Base-by-base conservation (phyloP, 2,329 filamentous ascomycete species). In the Metarhizium rileyi region DNA sequence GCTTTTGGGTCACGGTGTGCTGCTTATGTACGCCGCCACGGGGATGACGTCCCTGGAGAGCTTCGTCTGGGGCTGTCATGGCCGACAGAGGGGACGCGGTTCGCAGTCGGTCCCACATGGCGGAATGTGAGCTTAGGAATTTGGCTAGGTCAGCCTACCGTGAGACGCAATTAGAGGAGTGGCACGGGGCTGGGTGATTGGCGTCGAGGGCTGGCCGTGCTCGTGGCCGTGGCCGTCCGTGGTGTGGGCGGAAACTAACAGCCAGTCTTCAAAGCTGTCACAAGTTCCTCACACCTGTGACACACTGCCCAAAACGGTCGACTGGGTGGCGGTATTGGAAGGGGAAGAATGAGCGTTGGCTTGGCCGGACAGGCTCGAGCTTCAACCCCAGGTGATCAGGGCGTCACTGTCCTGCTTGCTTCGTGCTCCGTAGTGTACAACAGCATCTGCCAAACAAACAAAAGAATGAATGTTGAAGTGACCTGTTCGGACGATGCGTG, bases 81-180 rank as follows among this genome's bases (percentile, higher is more conserved):
- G 3, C 43, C 3, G 49, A 33, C 28, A 38, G 30, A 20, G 36
- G 44, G 28, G 44, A 26, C 22, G 41, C 25, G 36, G 41, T 50
- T 45, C 41, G 44, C 12, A 51, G 45, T 25, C 49, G 50, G 50
- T 54, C 52, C 54, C 52, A 54, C 54, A 56, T 56, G 46, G 44
- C 44, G 48, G 36, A 40, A 40, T 36, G 2, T 36, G n/a, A 36
- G 33, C 33, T 16, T 16, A 36, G 33, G 41, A 41, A 51, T 26
- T 27, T 44, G 42, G 27, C 22, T 27, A 23, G 42, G 33, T 35
- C 23, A 14, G 33, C 20, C 22, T 14, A 43, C n/a, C 23, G 30
- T 26, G 42, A 36, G 36, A 42, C 38, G 25, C 8, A 5, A 28
- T 5, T 5, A 38, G 35, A 14, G 16, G 38, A 22, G 10, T 9